Evolutionary conservation across 2,329 filamentous ascomycete genomes (phyloP).

Genomic region (Aspergillus floridensis): DNA sequence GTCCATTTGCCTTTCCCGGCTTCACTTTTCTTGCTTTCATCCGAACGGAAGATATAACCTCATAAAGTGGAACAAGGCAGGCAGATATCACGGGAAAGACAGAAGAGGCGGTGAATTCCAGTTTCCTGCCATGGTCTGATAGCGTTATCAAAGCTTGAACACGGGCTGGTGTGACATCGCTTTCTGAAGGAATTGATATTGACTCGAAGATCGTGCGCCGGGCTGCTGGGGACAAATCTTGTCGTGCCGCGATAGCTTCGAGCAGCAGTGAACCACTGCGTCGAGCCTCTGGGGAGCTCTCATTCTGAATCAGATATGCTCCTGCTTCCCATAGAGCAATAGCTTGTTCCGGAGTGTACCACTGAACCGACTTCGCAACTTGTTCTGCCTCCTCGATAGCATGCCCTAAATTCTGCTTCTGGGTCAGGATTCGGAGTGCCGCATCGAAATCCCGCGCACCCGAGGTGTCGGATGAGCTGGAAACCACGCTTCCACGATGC

Average conservation of each 20-base stretch:
- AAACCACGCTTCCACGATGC: constrained; percentile 42
- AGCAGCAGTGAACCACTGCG: constrained; percentile 36
- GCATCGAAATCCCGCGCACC: constrained; percentile 39
- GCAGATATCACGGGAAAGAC: constrained; percentile 40
- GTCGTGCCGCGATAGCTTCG: constrained; percentile 37
- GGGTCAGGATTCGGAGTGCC: constrained; percentile 35
- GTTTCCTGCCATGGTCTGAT: constrained; percentile 44
- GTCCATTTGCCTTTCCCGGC: constrained; percentile 29
- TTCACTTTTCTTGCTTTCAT: constrained; percentile 40
- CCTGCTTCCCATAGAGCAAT: constrained; percentile 41
- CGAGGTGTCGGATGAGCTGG: constrained; percentile 39
- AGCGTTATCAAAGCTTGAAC: constrained; percentile 40
- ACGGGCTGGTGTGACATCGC: constrained; percentile 39
- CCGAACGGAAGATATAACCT: constrained; percentile 34
- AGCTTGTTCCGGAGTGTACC: constrained; percentile 41
- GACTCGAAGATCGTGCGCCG: constrained; percentile 36
- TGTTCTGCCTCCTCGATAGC: constrained; percentile 41
- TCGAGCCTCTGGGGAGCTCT: constrained; percentile 36
- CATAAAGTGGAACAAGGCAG: constrained; percentile 41
- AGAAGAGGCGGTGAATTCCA: constrained; percentile 41
- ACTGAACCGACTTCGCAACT: constrained; percentile 32
- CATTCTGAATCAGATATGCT: constrained; percentile 37
- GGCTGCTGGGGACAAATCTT: constrained; percentile 38
- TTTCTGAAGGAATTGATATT: constrained; percentile 33
- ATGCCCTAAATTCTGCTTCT: constrained; percentile 33